Evolutionary conservation across 129 eudicot genomes (phyloP), one percentile per base, ranked within the genome.

Genomic region (Pulicaria dysenterica): DNA sequence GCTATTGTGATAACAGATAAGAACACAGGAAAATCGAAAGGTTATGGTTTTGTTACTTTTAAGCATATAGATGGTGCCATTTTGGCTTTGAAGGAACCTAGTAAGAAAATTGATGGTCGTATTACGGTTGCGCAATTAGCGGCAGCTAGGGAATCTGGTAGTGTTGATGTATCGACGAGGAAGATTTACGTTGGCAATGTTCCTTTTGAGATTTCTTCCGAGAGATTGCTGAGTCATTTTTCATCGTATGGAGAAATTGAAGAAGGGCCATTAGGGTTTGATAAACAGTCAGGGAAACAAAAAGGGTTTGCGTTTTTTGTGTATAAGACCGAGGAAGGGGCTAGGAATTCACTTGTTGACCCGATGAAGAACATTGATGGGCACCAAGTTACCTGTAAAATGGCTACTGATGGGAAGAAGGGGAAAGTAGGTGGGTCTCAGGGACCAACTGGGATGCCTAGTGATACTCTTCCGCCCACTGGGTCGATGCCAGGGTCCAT

Each of bases 251-350:
- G 97, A 11, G 97, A 91, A 63, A 86, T 91, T 50, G 97, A 91
- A 63, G 95, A 88, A 50, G 95, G 97, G 64, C 95, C 97, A 3
- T 73, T 91, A 63, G 97, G 97, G 83, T 87, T 91, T 75, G 97
- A 91, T 72, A 91, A 87, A 79, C 89, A 83, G 72, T 79, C 81
- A 4, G 95, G 97, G 43, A 91, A 91, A 56, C 75, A 80, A 0
- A 91, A 84, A 19, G 97, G 97, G 19, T 91, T 88, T 82, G 95
- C 92, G 1, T 88, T 91, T 79, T 91, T 91, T 37, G 88, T 91
- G 46, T 91, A 91, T 65, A 91, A 86, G 82, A 88, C 92, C 4
- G 97, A 85, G 78, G 95, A 91, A 34, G 97, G 97, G 3, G 97
- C 97, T 0, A 80, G 84, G 78, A 83, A 79, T 13, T 75, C 97